Evolutionary conservation across 139 green algal genomes (phyloP), one percentile per base, ranked within the genome.

Genomic region (Raphidocelis subcapitata): DNA sequence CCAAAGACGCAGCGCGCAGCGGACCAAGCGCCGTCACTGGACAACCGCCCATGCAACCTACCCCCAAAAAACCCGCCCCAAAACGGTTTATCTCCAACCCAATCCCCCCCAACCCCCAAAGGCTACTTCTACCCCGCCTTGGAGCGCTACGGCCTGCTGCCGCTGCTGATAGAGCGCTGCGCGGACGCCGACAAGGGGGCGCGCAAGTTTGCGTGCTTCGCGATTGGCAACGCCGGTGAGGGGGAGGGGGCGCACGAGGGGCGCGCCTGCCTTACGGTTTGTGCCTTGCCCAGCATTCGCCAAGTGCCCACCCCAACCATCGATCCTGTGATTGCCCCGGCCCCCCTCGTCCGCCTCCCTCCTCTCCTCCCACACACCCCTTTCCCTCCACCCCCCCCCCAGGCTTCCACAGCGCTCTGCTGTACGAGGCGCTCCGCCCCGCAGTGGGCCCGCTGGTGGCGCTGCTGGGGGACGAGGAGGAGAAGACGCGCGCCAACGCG

Each of bases 141-240:
- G 56, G 73, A 88, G n/a, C 33, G 49, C 14, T 71, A 89, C 29
- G 82, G 81, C 4, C 73, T 98, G 28, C 62, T 97, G 15, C 33
- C 64, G 1, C 80, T 79, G 15, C 85, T 99, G 23, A 97, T 99
- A 2, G 83, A 91, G 59, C 82, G 89, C 29, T 98, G 93, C 76
- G 24, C 36, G 0, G 95, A 98, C 79, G 28, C 73, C 0, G 95
- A 99, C 81, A 87, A 85, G 69, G 65, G 73, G 24, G 67, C 59
- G 31, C 76, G 95, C 79, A 99, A 98, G 82, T 98, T 98, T 87
- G 94, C 95, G 21, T 97, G 92, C 88, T 99, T 99, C 62, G 95
- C 95, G 3, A 94, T 99, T 59, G 92, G 93, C 67, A 96, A 96
- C 69, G 91, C 92, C 23, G 89, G n/a, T n/a, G n/a, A n/a, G n/a